Evolutionary conservation across 2,329 filamentous ascomycete species (phyloP).

Genomic region (Colletotrichum higginsianum): DNA sequence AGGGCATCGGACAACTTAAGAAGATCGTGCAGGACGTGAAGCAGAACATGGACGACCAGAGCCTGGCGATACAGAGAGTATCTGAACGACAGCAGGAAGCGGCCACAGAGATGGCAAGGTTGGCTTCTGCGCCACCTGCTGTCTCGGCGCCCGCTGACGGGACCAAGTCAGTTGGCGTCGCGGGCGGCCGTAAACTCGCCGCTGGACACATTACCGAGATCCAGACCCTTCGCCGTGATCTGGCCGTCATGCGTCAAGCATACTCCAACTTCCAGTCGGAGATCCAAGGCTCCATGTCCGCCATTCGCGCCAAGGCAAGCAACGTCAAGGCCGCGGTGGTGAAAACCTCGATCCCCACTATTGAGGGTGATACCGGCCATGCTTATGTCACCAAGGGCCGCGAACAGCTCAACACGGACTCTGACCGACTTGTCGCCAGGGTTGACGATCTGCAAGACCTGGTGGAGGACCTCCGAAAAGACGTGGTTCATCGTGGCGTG

Average conservation of each 20-base stretch:
- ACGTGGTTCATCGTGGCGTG: slow-evolving; percentile 93
- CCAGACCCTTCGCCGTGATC: slow-evolving; percentile 85
- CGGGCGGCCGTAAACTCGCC: slow-evolving; percentile 62
- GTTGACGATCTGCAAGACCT: slow-evolving; percentile 98
- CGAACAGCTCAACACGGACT: slow-evolving; percentile 88
- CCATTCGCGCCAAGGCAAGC: slow-evolving; percentile 84
- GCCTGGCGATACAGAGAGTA: slow-evolving; percentile 85
- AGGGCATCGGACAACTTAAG: slow-evolving; percentile 85
- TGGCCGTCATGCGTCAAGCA: slow-evolving; percentile 92
- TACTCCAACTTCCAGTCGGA: slow-evolving; percentile 93
- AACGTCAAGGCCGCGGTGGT: slow-evolving; percentile 83
- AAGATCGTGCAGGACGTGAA: slow-evolving; percentile 89
- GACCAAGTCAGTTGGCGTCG: slow-evolving; percentile 49
- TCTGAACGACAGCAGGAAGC: slow-evolving; percentile 93
- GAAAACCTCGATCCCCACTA: slow-evolving; percentile 78
- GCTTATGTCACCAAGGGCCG: slow-evolving; percentile 89
- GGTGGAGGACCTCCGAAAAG: slow-evolving; percentile 96
- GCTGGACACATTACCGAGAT: slow-evolving; percentile 81
- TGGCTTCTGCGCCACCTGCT: slow-evolving; percentile 63
- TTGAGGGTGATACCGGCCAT: slow-evolving; percentile 85
- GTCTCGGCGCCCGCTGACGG: slow-evolving; percentile 60
- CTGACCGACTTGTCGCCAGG: slow-evolving; percentile 89
- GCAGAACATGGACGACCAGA: slow-evolving; percentile 86
- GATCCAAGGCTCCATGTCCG: slow-evolving; percentile 88
- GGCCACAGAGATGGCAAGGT: slow-evolving; percentile 84